Evolutionary conservation across 1,284 basidiomycete genomes (phyloP), one percentile per base, ranked within the genome.

Genomic region (Cryptococcus sp.): DNA sequence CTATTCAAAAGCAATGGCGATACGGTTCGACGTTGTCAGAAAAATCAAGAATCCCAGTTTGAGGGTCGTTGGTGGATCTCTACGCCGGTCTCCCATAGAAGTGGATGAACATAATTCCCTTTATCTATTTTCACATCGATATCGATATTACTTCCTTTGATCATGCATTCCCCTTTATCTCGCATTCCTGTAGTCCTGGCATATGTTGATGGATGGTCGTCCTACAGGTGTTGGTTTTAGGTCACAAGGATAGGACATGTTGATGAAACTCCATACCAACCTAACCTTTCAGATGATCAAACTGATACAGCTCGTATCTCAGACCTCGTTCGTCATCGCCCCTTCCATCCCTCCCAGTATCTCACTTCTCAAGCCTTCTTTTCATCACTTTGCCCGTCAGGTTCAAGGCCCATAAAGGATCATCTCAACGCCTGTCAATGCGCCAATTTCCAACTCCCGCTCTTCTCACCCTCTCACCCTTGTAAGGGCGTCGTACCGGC

Each of bases 21-120:
- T n/a, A n/a, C n/a, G n/a, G n/a, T n/a, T 34, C 32, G 32, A 9
- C 32, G 32, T 41, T 55, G 57, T 50, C 53, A 57, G 53, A 59
- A 41, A 16, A 10, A 55, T 50, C 31, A 9, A 34, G 16, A 16
- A 66, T 70, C 67, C 66, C 64, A 44, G 67, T 70, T 70, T 70
- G 67, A 70, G 67, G 67, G 67, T 67, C 62, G 64, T 56, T 60
- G 61, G 58, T 48, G 62, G 62, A 53, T 45, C 44, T 43, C 46
- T 46, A 67, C 60, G 55, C 52, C 56, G 66, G 54, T 60, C 52
- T 70, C 67, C 67, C 66, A 70, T 70, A 70, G 64, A 61, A 63
- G 51, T 63, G 62, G 67, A 69, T 62, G 50, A 23, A 69, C 60
- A 69, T 63, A 47, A 40, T 23, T 44, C 45, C 36, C n/a, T 44